A percentile compares a stretch with the other conserved stretches of the same genome.
Conservation (phyloP, 495 filamentous ascomycete species). For the Parathielavia appendiculata region DNA sequence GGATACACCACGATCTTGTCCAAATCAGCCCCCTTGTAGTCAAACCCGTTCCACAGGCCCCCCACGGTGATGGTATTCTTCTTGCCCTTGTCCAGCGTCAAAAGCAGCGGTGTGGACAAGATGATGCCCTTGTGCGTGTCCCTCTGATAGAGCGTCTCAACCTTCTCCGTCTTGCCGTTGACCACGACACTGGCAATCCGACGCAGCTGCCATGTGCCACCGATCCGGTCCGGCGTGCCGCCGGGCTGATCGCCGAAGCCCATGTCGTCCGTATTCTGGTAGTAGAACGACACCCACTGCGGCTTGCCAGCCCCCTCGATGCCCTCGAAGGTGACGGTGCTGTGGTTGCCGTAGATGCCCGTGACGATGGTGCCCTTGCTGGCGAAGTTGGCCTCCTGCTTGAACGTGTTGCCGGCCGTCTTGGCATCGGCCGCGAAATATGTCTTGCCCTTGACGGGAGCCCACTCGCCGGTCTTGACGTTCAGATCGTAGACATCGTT, state of each 20-base stretch:
- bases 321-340: slow-evolving; percentile 45
- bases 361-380: slow-evolving; percentile 41
- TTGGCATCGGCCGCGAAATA: slow-evolving; percentile 40
- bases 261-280: slow-evolving; percentile 29
- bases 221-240: slow-evolving; percentile 40
- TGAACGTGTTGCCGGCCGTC: slow-evolving; percentile 39
- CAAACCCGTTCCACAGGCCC: slow-evolving; percentile 38
- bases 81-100: slow-evolving; percentile 34
- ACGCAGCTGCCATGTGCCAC: slow-evolving; percentile 40
- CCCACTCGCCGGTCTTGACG: slow-evolving; percentile 44
- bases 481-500: slow-evolving; percentile 43
- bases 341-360: slow-evolving; percentile 49
- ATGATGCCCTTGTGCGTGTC: slow-evolving; percentile 47
- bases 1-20: slow-evolving; percentile 44
- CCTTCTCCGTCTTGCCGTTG: slow-evolving; percentile 32
- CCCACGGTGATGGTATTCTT: slow-evolving; percentile 42
- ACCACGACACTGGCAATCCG: slow-evolving; percentile 42
- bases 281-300: slow-evolving; percentile 54
- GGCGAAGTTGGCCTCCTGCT: slow-evolving; percentile 50
- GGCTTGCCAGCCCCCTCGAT: slow-evolving; percentile 45
- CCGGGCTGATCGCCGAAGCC: slow-evolving; percentile 43
- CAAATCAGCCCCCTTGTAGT: slow-evolving; percentile 41
- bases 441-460: slow-evolving; percentile 36
- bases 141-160: slow-evolving; percentile 39
- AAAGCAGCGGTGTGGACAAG: slow-evolving; percentile 36